Evolutionary conservation across 2,329 filamentous ascomycete species (phyloP), one percentile per base, ranked within the genome.

Genomic region (Aspergillus sp.): DNA sequence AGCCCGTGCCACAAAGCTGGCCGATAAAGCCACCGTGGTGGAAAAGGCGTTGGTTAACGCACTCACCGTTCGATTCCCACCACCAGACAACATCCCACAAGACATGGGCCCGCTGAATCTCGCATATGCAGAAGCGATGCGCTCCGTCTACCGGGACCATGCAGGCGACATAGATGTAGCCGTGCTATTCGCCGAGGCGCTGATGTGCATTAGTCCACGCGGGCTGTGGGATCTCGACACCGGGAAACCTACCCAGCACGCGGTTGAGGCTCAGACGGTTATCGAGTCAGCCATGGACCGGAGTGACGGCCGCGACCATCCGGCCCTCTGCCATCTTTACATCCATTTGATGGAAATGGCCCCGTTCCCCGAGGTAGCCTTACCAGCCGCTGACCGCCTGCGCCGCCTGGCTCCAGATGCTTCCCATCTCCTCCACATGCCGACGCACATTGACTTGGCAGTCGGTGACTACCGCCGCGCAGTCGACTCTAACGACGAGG

Each of bases 281-380:
- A 61, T 82, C 2, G 78, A 82, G 15, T 54, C 51, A 2, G 73
- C 72, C 0, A 56, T 86, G 16, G 47, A 52, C 3, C 60, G 64
- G 2, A 49, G 64, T 1, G 62, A 58, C 4, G 70, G 64, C 1
- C 51, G 63, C 6, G 41, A 60, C 4, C 82, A 89, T 48, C 77
- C 82, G 0, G 82, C 80, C 0, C 56, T 86, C 0, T 63, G 84
- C 2, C 82, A 86, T 51, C 59, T 86, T 24, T 84, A 86, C 54
- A 80, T 85, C 19, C 80, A 85, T 43, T 67, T 82, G 7, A 78
- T 82, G 67, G 81, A 86, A 49, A 84, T 84, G 80, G 83, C 80
- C 0, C 58, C 64, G 0, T 67, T 61, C 0, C 80, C 80, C 0
- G 80, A 83, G 48, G 49, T 55, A 1, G 80, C 76, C 2, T 52